phyloP scores from a whole-genome alignment of 371 early-diverging fungal species.

The Capillidium rhysosporum region DNA sequence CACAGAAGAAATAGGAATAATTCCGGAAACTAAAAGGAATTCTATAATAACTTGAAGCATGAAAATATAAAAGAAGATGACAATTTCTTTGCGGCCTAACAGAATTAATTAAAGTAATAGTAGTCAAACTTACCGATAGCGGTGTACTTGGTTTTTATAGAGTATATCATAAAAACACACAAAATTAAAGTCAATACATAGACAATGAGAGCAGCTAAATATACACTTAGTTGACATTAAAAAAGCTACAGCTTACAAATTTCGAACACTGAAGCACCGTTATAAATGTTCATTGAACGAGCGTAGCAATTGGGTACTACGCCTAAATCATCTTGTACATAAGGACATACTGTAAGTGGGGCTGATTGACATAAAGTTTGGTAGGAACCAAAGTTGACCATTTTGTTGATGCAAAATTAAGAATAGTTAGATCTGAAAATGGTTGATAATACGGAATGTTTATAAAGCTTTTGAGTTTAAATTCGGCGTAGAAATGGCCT shows the following conservation, averaged over 20 bases:
- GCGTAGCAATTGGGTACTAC: neutral
- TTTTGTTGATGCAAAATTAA: no score
- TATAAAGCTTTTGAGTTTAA: no score
- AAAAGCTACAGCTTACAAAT: neutral
- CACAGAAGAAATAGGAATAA: conserved; percentile 59
- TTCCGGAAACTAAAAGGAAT: conserved; percentile 64
- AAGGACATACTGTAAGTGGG: conserved; percentile 4
- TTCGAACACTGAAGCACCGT: neutral
- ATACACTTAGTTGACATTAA: neutral
- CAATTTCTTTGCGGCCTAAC: conserved; percentile 86
- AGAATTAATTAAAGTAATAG: conserved; percentile 5
- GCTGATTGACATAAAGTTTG: neutral
- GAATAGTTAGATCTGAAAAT: no score
- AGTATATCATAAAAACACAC: conserved; percentile 91
- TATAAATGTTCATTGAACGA: neutral
- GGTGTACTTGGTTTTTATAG: conserved; percentile 87
- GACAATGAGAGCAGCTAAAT: conserved; percentile 55
- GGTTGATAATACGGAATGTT: no score
- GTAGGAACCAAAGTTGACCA: conserved; percentile 2
- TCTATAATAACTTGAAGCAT: conserved; percentile 62
- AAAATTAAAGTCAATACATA: conserved; percentile 79
- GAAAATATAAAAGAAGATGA: conserved; percentile 90
- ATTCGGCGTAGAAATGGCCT: no score
- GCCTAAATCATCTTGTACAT: neutral
- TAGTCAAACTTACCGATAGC: conserved; percentile 53